These are phyloP conservation scores for Fusarium verrucosum DNA, from an alignment of 2,329 filamentous ascomycete genomes.

Conservation along the genomic window DNA sequence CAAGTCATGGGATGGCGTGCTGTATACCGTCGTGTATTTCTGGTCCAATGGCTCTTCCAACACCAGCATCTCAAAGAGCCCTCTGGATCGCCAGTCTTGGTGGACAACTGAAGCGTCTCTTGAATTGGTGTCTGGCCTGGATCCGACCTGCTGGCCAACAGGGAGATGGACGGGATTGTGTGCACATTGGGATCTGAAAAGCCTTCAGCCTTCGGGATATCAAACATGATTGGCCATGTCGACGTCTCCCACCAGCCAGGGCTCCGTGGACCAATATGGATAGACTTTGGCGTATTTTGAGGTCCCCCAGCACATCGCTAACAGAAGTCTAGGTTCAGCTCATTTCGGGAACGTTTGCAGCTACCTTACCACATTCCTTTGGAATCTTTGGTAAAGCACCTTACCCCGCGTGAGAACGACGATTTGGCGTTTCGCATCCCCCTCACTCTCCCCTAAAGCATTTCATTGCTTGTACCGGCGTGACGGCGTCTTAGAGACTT, in stretches of 20 bases:
- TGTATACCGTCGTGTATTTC: neutral
- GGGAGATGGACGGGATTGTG: neutral
- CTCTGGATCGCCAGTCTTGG: neutral
- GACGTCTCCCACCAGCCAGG: neutral
- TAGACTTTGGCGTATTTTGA: neutral
- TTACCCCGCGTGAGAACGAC: slow-evolving; percentile 42
- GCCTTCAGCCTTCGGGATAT: neutral
- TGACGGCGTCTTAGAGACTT: slow-evolving; percentile 54
- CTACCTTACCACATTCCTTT: slow-evolving; percentile 53
- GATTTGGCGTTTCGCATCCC: slow-evolving; percentile 43
- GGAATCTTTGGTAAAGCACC: slow-evolving; percentile 53
- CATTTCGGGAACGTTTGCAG: slow-evolving; percentile 53
- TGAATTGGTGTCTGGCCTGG: neutral
- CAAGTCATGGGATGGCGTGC: neutral
- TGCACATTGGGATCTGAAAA: neutral
- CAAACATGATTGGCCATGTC: neutral
- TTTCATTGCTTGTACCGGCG: slow-evolving; percentile 51
- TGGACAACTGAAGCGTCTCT: neutral
- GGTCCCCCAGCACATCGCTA: slow-evolving; percentile 27
- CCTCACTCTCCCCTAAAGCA: slow-evolving; percentile 42
- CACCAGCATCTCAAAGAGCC: neutral
- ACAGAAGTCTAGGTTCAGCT: slow-evolving; percentile 51
- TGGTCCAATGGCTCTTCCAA: neutral
- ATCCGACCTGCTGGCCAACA: neutral
- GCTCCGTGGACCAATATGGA: neutral